A percentile compares a stretch with the other conserved stretches of the same genome.
Conservation (phyloP, 73 alveolate species). For the Tetrahymena elliotti region DNA sequence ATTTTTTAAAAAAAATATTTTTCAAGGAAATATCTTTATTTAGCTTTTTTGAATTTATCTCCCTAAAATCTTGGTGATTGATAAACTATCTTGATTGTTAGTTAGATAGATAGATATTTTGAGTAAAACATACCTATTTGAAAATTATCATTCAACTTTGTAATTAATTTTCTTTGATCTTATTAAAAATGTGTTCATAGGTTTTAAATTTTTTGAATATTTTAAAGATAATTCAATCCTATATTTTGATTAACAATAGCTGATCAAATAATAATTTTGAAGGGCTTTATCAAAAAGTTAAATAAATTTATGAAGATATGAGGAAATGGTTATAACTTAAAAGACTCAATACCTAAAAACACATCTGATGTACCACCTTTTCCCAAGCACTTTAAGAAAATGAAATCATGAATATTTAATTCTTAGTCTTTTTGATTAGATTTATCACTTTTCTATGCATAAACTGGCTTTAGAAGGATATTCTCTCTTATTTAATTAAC, state of each 20-base stretch:
- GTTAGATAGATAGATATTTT: neutral
- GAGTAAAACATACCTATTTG: neutral
- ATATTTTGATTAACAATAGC: neutral
- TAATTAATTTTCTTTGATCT: neutral
- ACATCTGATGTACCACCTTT: conserved; percentile 48
- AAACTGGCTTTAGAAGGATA: neutral
- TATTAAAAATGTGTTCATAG: neutral
- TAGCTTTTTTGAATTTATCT: neutral
- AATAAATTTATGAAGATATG: neutral
- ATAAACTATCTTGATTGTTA: neutral
- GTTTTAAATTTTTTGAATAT: neutral
- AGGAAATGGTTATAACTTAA: no score
- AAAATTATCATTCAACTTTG: neutral
- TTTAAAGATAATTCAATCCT: neutral
- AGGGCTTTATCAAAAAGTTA: neutral
- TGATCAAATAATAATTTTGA: neutral
- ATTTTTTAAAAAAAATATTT: no score
- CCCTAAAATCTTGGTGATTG: neutral
- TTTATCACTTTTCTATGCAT: neutral
- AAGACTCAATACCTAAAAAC: neutral
- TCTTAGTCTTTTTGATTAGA: neutral
- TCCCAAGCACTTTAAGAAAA: conserved; percentile 29
- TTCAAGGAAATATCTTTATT: neutral
- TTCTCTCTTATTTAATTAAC: neutral
- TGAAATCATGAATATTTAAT: conserved; percentile 8